Base-by-base conservation (phyloP, 1,139 yeast species). In the Nakaseomyces nivariensis region DNA sequence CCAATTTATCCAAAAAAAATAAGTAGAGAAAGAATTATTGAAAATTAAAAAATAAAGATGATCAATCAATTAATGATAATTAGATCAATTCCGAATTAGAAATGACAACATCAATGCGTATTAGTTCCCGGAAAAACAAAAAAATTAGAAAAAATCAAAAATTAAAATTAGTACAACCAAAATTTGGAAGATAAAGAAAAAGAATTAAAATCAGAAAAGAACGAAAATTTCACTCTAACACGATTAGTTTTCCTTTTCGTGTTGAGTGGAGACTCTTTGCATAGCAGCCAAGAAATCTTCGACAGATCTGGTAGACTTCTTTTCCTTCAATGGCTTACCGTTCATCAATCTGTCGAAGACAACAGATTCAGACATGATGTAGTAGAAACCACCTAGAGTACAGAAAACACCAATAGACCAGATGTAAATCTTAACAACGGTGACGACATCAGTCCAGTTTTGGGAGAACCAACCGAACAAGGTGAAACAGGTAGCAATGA, bases 201-300 rank as follows among this genome's bases (percentile, higher is more conserved):
- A 33, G 37, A 31, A 32, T 24, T 32, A 31, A 43, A 43, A 25
- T 24, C 37, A 32, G 38, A 32, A 24, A 24, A 22, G 38, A 43
- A 17, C 13, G 13, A 24, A 29, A n/a, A n/a, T 41, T 7, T 41
- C 44, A 41, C 17, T 31, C 40, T 42, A 48, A 44, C 37, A 49
- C 38, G 50, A 46, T 64, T 69, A 70, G 56, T 66, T 54, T 56
- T 69, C 72, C 70, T 77, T 76, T 79, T 89, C 97, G 77, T 89
- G 97, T 77, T 88, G 96, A 74, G 96, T 89, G 63, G 96, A 89
- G 61, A 89, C 96, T 81, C 97, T 85, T 80, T 86, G 92, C 96
- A 89, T 88, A 67, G 96, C 88, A 67, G 87, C 88, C 72, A 89
- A 79, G 81, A 89, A 89, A 75, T 89, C 97, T 79, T 89, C 97